Evolutionary conservation across 768 basidiomycete genomes (phyloP).

Genomic region (Botryobasidium botryosum): DNA sequence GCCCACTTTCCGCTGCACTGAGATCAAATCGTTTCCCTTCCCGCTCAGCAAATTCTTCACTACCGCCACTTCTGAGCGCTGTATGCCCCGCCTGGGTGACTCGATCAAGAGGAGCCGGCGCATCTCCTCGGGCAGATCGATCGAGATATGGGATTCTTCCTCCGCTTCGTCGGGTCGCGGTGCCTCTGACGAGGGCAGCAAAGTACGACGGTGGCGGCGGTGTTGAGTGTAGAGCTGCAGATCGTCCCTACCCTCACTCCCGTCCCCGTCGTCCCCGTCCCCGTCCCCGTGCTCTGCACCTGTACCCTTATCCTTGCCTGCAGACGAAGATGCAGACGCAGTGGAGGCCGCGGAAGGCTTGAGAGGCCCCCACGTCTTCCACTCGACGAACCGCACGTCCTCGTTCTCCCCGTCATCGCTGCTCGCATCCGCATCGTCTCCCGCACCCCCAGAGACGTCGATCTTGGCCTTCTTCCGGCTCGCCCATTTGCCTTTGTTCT

Average conservation of each 20-base stretch:
- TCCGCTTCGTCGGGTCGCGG: not conserved
- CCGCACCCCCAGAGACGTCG: conserved; percentile 1
- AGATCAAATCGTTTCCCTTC: conserved; percentile 1
- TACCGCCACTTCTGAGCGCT: not conserved
- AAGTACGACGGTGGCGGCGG: not conserved
- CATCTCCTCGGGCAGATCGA: conserved; percentile 9
- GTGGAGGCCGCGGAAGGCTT: not conserved
- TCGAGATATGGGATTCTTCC: not conserved
- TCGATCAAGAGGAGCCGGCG: conserved; percentile 3
- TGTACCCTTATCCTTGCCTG: not conserved
- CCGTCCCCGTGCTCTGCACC: not conserved
- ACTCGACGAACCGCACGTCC: too few species aligned
- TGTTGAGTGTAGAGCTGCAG: not conserved
- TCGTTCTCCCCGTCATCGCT: not conserved
- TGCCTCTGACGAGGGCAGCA: not conserved
- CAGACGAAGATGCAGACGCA: not conserved
- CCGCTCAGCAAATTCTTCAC: conserved; percentile 1
- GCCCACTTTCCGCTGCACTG: conserved; percentile 5
- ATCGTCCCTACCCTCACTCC: not conserved
- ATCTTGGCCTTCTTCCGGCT: conserved; percentile 7
- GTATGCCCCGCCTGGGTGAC: conserved; percentile 1
- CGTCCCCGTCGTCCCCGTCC: conserved; percentile 2
- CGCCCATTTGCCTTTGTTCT: conserved; percentile 8
- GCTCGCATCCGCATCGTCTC: not conserved
- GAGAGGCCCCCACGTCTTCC: not conserved